A percentile compares a stretch with the other conserved stretches of the same genome.
Conservation (phyloP, 441 rosid species). For the Corymbia calophylla region DNA sequence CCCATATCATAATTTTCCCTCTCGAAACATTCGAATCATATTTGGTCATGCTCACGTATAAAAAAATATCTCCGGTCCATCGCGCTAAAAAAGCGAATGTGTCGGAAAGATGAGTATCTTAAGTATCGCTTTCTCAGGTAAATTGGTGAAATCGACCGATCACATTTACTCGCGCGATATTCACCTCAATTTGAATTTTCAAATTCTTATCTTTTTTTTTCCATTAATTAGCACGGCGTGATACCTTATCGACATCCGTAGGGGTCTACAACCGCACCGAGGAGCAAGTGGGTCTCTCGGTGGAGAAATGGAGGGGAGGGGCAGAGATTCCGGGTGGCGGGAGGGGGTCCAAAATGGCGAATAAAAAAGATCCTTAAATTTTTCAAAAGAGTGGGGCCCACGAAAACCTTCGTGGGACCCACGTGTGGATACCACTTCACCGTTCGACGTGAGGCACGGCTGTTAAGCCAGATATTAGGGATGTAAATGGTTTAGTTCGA, state of each 20-base stretch:
- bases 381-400: neutral
- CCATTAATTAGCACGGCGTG: neutral
- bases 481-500: too few species aligned
- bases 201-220: fast-evolving
- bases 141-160: neutral
- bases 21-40: too few species aligned
- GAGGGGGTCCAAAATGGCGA: neutral
- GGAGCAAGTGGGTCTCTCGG: neutral
- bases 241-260: too few species aligned
- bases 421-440: neutral
- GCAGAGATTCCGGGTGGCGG: neutral
- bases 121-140: neutral
- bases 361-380: neutral
- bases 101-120: neutral
- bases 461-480: too few species aligned
- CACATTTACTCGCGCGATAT: neutral
- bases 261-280: neutral
- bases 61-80: neutral
- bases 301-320: neutral
- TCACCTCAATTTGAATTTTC: neutral
- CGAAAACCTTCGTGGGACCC: neutral
- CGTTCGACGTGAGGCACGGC: neutral
- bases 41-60: neutral
- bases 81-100: neutral
- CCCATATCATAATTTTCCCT: too few species aligned